These are phyloP conservation scores for Aegilops sharonensis DNA, from an alignment of 176 grass and related monocot genomes.

Conservation along the genomic window DNA sequence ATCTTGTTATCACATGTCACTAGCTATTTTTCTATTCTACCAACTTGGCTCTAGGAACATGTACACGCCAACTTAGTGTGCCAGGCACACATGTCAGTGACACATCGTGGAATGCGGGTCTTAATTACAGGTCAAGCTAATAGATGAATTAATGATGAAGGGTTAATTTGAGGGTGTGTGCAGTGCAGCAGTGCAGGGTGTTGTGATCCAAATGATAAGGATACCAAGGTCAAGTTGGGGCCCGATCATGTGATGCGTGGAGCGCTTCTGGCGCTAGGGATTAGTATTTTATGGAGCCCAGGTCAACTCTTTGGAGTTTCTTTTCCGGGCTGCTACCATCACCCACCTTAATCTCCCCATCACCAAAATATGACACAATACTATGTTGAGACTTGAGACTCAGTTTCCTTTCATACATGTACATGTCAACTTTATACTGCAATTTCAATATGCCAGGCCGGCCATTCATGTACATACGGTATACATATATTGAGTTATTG, in stretches of 20 bases:
- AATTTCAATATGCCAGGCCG: neutral
- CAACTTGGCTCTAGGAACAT: neutral
- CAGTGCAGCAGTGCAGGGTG: conserved; percentile 32
- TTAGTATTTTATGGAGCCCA: conserved; percentile 48
- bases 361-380: conserved; percentile 12
- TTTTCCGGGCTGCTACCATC: conserved; percentile 41
- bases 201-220: conserved; percentile 70
- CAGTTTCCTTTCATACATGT: conserved; percentile 5
- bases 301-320: conserved; percentile 75
- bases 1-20: conserved; percentile 45
- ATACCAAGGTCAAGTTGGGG: conserved; percentile 77
- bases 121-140: conserved; percentile 17
- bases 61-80: neutral
- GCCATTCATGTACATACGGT: neutral
- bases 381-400: neutral
- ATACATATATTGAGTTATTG: conserved; percentile 10
- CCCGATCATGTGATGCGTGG: conserved; percentile 67
- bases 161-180: conserved; percentile 31
- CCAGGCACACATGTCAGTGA: conserved; percentile 32
- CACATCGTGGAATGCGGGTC: neutral
- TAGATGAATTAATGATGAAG: neutral
- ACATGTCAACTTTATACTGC: conserved; percentile 34
- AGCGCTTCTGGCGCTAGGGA: conserved; percentile 65
- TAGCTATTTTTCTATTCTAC: conserved; percentile 25
- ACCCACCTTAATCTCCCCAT: conserved; percentile 37